phyloP scores from a whole-genome alignment of 306 rosid species.

The Casuarina cunninghamiana region DNA sequence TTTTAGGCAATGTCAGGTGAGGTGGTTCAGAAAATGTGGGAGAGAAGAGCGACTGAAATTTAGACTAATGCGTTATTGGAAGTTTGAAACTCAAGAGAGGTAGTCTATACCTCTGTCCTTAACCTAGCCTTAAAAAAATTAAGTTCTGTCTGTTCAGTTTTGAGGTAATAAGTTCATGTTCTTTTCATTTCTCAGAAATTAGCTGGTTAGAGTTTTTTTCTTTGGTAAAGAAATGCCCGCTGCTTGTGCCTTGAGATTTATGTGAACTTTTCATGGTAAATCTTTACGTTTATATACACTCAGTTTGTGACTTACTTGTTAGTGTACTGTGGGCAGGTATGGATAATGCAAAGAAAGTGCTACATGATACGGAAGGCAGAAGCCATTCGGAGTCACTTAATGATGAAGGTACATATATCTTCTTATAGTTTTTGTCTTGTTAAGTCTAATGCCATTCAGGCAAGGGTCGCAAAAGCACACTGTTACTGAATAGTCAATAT shows the following conservation, averaged over 20 bases:
- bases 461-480: not conserved
- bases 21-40: not conserved
- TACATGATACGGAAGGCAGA: conserved; percentile 20
- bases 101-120: not conserved
- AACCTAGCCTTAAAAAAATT: not conserved
- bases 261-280: not conserved
- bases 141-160: not conserved
- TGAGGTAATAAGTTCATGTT: not conserved
- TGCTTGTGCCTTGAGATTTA: not conserved
- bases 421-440: not conserved
- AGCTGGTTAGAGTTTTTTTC: not conserved
- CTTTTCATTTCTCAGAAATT: not conserved
- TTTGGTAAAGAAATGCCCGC: not conserved
- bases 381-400: conserved; percentile 10
- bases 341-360: conserved; percentile 16
- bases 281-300: not conserved
- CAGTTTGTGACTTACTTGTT: not conserved
- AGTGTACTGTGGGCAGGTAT: not conserved
- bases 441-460: not conserved
- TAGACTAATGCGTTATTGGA: not conserved
- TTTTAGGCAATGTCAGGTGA: not conserved
- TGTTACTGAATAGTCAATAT: not conserved
- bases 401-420: conserved; percentile 17
- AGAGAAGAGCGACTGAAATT: not conserved
- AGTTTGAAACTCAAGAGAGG: not conserved